Conservation (phyloP, 2,329 filamentous ascomycete genomes). For the Colletotrichum lentis region DNA sequence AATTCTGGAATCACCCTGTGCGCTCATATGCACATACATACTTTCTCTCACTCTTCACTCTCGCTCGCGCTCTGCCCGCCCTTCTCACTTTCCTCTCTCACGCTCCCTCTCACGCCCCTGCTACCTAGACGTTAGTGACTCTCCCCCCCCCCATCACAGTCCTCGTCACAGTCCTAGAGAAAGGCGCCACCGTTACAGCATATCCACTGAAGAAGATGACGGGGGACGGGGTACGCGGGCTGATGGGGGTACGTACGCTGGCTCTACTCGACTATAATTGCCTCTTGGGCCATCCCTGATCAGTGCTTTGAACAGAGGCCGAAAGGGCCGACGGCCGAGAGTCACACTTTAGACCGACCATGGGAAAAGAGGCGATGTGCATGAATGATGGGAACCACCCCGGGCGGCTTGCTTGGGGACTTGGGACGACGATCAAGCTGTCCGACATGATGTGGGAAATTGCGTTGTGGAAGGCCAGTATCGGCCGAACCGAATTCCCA, state of each 20-base stretch:
- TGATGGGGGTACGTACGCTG: background rate
- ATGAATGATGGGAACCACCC: conserved; percentile 16
- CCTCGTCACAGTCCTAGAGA: no score
- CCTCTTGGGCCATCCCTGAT: conserved; percentile 37
- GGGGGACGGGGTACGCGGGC: background rate
- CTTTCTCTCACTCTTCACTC: background rate
- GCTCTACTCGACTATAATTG: conserved; percentile 33
- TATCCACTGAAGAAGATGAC: conserved; percentile 38
- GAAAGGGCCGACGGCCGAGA: conserved; percentile 36
- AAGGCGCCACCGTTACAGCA: conserved; percentile 29
- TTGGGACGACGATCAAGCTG: conserved; percentile 28
- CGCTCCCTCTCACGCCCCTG: background rate
- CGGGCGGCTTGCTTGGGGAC: background rate
- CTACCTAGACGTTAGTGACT: no score
- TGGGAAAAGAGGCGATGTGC: conserved; percentile 34
- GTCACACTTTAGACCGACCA: conserved; percentile 23
- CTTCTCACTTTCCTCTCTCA: no score
- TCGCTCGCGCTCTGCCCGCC: background rate
- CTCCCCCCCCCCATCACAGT: no score
- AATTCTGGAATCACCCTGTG: conserved; percentile 36
- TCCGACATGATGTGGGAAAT: conserved; percentile 10
- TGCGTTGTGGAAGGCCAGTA: no score
- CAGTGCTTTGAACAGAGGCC: conserved; percentile 27
- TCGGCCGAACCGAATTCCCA: no score
- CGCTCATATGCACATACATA: background rate